phyloP scores from a whole-genome alignment of 305 asterid species.

The Fraxinus velutina region DNA sequence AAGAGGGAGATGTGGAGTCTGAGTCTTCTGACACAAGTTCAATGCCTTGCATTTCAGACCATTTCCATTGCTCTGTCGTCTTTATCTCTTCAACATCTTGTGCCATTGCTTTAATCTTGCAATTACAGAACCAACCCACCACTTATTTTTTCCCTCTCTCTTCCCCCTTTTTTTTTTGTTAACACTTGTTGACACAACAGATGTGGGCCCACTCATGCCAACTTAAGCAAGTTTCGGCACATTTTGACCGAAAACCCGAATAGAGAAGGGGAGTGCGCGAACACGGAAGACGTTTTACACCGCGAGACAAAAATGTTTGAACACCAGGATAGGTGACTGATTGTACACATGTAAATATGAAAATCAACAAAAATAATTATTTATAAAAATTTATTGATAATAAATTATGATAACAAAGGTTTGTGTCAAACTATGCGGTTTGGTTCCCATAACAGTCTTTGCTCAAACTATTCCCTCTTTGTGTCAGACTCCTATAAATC shows the following conservation, averaged over 20 bases:
- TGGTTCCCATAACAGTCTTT: constrained; percentile 22
- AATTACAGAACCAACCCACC: constrained; percentile 26
- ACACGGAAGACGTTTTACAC: neutral
- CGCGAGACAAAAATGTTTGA: no score
- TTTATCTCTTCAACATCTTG: constrained; percentile 52
- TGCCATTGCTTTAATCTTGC: constrained; percentile 32
- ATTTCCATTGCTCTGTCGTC: constrained; percentile 68
- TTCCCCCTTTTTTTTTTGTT: neutral
- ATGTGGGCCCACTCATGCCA: no score
- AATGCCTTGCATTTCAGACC: constrained; percentile 80
- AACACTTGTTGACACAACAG: no score
- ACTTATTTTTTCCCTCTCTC: constrained; percentile 18
- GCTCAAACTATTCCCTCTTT: constrained; percentile 23
- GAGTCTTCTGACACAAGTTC: constrained; percentile 59
- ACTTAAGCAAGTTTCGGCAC: no score
- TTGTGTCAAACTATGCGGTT: constrained; percentile 21
- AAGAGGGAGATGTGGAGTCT: constrained; percentile 6
- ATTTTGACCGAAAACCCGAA: no score
- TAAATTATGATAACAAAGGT: neutral
- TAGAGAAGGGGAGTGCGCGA: neutral
- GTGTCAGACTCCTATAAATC: constrained; percentile 30
- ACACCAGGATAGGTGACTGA: constrained; percentile 26
- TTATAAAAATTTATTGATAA: neutral
- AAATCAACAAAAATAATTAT: neutral
- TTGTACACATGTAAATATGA: neutral